Evolutionary conservation across 2,329 filamentous ascomycete species (phyloP), one percentile per base, ranked within the genome.

Genomic region (Aaosphaeria arxii): DNA sequence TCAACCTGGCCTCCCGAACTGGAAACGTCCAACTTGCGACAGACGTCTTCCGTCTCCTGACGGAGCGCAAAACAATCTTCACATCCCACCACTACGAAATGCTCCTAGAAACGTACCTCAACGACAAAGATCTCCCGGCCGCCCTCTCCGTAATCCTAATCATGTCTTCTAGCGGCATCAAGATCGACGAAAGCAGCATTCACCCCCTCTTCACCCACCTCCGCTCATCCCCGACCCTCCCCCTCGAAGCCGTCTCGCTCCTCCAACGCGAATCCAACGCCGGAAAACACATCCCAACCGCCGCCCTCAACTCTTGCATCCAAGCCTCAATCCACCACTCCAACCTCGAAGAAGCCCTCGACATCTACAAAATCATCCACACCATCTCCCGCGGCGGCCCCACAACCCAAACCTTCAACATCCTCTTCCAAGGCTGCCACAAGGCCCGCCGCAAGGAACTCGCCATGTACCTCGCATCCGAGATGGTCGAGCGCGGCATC

Each of bases 81-180:
- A 74, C 78, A 6, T 70, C 79, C 5, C 78, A 87, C 52, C 89
- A 96, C 64, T 95, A 94, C 69, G 90, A 95, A 66, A 79, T 86
- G 30, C 77, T 96, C 30, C 74, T 91, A 5, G 84, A 89, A 48
- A 80, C 87, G 4, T 89, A 95, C 62, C 75, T 83, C 7, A 67
- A 69, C 11, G 72, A 74, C 4, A 75, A 77, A 2, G 83, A 94
- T 54, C 61, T 92, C 6, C 70, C 74, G 28, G 82, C 83, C 29
- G 87, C 88, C 0, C 77, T 96, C 33, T 80, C 82, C 38, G 78
- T 88, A 1, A 75, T 96, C 11, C 82, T 82, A 55, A 85, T 90
- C 63, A 94, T 95, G 86, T 72, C 81, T 24, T 77, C 81, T 50
- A 81, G 84, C 13, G 82, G 84, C 5, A 64, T 86, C 5, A 66